Evolutionary conservation across 164 flowering plant species (phyloP).

Genomic region (Kalanchoe fedtschenkoi): DNA sequence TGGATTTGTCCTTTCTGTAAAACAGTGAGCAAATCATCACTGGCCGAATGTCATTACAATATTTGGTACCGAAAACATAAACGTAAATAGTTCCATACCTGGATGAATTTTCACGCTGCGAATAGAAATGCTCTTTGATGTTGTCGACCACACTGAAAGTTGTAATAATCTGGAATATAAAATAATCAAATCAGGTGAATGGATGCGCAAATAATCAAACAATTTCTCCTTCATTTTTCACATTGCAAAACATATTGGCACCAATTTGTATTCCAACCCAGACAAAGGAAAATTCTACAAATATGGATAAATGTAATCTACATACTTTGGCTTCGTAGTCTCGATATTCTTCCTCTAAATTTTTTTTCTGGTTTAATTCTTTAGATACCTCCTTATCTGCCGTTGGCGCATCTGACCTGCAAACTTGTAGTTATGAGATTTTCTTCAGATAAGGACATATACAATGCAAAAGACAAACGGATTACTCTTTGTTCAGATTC

Average conservation of each 20-base stretch:
- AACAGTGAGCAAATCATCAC: neutral
- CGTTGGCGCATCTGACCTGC: conserved; percentile 37
- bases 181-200: neutral
- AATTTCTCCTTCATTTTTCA: neutral
- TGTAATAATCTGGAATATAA: conserved; percentile 56
- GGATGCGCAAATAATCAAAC: neutral
- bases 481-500: conserved; percentile 56
- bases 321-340: conserved; percentile 71
- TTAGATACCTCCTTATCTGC: conserved; percentile 31
- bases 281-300: neutral
- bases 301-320: neutral
- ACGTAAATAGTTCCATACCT: conserved; percentile 30
- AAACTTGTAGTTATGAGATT: neutral
- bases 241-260: neutral
- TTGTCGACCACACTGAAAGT: conserved; percentile 89
- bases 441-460: neutral
- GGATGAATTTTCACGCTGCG: conserved; percentile 37
- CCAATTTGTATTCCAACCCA: neutral
- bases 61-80: neutral
- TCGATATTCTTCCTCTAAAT: conserved; percentile 77
- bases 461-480: conserved; percentile 3
- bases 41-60: neutral
- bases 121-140: conserved; percentile 79
- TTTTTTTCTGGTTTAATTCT: conserved; percentile 41
- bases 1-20: conserved; percentile 68